Percentiles rank a stretch among this genome's conserved stretches.
Evolutionary conservation across 2,329 filamentous ascomycete genomes (phyloP).

Genomic region (Diplocarpon mali): DNA sequence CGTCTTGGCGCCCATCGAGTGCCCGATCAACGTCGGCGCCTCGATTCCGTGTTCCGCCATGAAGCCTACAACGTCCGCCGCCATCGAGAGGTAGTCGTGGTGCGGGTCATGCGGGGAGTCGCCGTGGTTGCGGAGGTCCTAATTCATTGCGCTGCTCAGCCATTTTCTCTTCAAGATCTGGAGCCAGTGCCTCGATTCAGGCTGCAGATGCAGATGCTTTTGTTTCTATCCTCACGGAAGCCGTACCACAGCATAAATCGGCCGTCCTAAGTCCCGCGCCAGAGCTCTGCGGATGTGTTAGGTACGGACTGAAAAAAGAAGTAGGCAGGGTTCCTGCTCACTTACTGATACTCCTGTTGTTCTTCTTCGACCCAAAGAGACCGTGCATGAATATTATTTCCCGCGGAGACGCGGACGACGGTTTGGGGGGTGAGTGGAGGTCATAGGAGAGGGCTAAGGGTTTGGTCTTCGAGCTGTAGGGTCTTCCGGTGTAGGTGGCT

Average conservation of each 20-base stretch:
- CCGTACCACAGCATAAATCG: conserved; percentile 70
- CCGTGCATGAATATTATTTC: conserved; percentile 88
- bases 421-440: conserved; percentile 48
- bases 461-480: neutral
- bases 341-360: conserved; percentile 92
- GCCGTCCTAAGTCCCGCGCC: conserved; percentile 67
- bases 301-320: neutral
- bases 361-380: conserved; percentile 89
- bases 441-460: conserved; percentile 45
- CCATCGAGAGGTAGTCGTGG: conserved; percentile 77
- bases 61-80: conserved; percentile 72
- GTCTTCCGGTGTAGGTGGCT: conserved; percentile 4
- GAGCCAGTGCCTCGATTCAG: too few species aligned
- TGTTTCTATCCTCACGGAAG: neutral
- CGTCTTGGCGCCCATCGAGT: conserved; percentile 94
- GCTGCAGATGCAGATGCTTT: too few species aligned
- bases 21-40: conserved; percentile 70
- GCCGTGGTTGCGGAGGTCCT: conserved; percentile 91
- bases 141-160: neutral
- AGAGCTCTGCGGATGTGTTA: conserved; percentile 48
- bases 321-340: conserved; percentile 31
- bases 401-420: conserved; percentile 32
- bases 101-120: conserved; percentile 66
- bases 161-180: neutral
- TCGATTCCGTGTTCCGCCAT: conserved; percentile 60